phyloP scores from a whole-genome alignment of 306 rosid genomes.

The Mimosa bimucronata region DNA sequence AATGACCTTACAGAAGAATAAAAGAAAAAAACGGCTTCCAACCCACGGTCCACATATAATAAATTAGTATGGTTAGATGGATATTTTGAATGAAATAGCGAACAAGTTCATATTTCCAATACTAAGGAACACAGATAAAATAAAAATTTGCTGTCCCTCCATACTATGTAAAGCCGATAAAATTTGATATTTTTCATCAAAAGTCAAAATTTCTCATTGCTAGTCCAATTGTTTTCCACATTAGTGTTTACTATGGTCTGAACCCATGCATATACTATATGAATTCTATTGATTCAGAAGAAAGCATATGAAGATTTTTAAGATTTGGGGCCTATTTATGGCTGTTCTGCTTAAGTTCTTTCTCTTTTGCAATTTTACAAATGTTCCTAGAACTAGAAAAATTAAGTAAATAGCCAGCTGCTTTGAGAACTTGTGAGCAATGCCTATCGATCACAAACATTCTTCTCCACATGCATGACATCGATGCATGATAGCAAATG shows the following conservation, averaged over 20 bases:
- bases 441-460: too few species aligned
- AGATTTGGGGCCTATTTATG: slow-evolving; percentile 2
- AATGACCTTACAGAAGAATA: too few species aligned
- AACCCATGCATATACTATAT: too few species aligned
- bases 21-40: too few species aligned
- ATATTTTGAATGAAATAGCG: background rate
- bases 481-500: too few species aligned
- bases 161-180: background rate
- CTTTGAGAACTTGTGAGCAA: background rate
- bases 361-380: background rate
- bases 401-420: background rate
- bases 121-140: background rate
- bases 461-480: too few species aligned
- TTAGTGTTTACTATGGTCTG: background rate
- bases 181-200: too few species aligned
- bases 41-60: background rate
- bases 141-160: background rate
- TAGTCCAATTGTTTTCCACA: background rate
- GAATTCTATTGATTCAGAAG: background rate
- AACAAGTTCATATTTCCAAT: background rate
- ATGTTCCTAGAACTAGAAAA: background rate
- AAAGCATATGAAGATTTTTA: background rate
- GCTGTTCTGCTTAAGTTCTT: background rate
- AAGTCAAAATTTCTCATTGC: too few species aligned
- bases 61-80: background rate